Conservation (phyloP, 1,139 yeast species). For the Candida labiduridarum region DNA sequence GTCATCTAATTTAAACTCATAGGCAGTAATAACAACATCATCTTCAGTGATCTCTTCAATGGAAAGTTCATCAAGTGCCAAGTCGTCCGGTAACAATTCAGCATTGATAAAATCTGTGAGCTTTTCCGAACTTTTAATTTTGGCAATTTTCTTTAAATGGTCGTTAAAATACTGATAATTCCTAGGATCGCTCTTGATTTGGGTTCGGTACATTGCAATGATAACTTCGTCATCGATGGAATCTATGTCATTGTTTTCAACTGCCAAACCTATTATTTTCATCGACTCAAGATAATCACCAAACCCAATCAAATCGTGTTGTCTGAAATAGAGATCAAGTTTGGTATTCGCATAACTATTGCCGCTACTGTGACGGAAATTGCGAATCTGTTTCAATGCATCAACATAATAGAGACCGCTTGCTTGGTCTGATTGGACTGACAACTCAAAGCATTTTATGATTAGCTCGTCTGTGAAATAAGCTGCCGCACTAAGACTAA, state of each 20-base stretch:
- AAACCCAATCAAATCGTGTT: slow-evolving; percentile 62
- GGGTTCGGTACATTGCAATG: slow-evolving; percentile 48
- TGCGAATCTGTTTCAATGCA: slow-evolving; percentile 35
- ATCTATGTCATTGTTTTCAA: slow-evolving; percentile 13
- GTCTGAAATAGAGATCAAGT: slow-evolving; percentile 49
- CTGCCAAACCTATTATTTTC: slow-evolving; percentile 51
- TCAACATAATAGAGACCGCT: slow-evolving; percentile 70
- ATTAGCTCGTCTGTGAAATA: slow-evolving; percentile 66
- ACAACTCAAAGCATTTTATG: slow-evolving; percentile 60
- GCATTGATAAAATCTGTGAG: slow-evolving; percentile 50
- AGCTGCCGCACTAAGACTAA: slow-evolving; percentile 59
- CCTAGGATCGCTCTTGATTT: slow-evolving; percentile 35
- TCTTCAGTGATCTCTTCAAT: slow-evolving; percentile 72
- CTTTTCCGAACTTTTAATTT: slow-evolving; percentile 43
- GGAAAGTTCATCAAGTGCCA: slow-evolving; percentile 65
- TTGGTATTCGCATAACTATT: slow-evolving; percentile 18
- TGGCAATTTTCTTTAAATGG: slow-evolving; percentile 47
- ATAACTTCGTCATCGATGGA: slow-evolving; percentile 45
- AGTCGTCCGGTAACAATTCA: slow-evolving; percentile 55
- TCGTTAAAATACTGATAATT: slow-evolving; percentile 37
- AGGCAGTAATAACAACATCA: slow-evolving; percentile 73
- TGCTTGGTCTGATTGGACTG: slow-evolving; percentile 53
- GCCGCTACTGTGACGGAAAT: slow-evolving; percentile 13
- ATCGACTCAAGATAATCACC: slow-evolving; percentile 62
- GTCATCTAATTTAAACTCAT: slow-evolving; percentile 62